phyloP scores from a whole-genome alignment of 177 flowering plant species.

The Vitis hybrid region DNA sequence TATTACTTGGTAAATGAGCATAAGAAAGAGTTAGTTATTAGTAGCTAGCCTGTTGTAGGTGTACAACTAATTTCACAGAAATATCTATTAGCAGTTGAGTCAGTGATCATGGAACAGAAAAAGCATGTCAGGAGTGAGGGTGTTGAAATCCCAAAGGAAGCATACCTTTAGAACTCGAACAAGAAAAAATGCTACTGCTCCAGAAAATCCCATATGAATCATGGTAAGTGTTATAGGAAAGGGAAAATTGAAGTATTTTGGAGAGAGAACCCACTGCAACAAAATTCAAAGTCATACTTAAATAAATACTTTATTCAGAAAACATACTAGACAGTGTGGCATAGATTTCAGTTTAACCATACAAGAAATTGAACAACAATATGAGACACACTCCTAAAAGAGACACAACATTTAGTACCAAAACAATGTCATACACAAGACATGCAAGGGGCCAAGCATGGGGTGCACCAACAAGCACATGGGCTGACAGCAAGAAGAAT shows the following conservation, averaged over 20 bases:
- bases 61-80: neutral
- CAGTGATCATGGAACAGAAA: neutral
- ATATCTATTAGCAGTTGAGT: neutral
- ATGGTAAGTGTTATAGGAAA: slow-evolving; percentile 92
- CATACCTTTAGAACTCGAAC: slow-evolving; percentile 91
- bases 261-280: slow-evolving; percentile 99
- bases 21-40: neutral
- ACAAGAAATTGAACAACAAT: neutral
- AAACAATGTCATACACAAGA: neutral
- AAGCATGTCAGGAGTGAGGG: neutral
- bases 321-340: neutral
- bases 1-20: neutral
- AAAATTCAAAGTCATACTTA: slow-evolving; percentile 7
- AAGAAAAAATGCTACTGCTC: slow-evolving; percentile 76
- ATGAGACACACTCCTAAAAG: neutral
- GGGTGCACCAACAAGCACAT: neutral
- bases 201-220: slow-evolving; percentile 99
- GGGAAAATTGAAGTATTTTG: slow-evolving; percentile 95
- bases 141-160: slow-evolving; percentile 2
- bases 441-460: neutral
- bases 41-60: neutral
- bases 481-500: neutral
- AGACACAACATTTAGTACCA: neutral
- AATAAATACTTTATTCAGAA: neutral
- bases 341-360: neutral